Evolutionary conservation across 2,329 filamentous ascomycete genomes (phyloP).

Genomic region (Epichloe gansuensis): DNA sequence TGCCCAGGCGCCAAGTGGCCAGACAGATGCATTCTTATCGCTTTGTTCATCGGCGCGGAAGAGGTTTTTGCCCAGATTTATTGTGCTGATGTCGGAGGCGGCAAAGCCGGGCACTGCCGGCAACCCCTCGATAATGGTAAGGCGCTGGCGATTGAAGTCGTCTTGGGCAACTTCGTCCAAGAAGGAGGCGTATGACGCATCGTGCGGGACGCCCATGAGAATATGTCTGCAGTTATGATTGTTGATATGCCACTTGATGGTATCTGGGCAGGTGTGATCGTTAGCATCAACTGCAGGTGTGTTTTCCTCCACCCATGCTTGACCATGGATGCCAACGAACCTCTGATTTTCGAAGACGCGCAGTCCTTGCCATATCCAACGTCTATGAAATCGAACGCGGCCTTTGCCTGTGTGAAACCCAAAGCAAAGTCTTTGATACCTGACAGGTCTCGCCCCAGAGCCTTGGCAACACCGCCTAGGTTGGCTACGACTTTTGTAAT

Average conservation of each 20-base stretch:
- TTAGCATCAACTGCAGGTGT: neutral
- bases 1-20: constrained; percentile 9
- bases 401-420: constrained; percentile 46
- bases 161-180: constrained; percentile 41
- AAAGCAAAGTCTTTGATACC: constrained; percentile 42
- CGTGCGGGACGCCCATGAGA: constrained; percentile 48
- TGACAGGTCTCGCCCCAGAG: constrained; percentile 35
- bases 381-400: constrained; percentile 51
- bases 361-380: constrained; percentile 46
- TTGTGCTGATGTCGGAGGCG: constrained; percentile 31
- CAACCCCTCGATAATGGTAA: constrained; percentile 44
- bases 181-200: constrained; percentile 47
- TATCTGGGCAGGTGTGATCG: constrained; percentile 23
- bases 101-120: constrained; percentile 37
- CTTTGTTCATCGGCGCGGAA: constrained; percentile 43
- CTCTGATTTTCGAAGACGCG: constrained; percentile 47
- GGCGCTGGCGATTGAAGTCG: constrained; percentile 26
- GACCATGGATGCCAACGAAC: constrained; percentile 17
- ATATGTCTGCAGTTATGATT: constrained; percentile 51
- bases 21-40: constrained; percentile 12
- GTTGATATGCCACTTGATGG: constrained; percentile 41
- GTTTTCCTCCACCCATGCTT: neutral
- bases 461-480: constrained; percentile 34
- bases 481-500: constrained; percentile 45
- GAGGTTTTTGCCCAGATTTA: constrained; percentile 32